Percentiles rank a stretch among this genome's conserved stretches.
Evolutionary conservation across 129 eudicot species (phyloP).

Genomic region (Escallonia rubra): DNA sequence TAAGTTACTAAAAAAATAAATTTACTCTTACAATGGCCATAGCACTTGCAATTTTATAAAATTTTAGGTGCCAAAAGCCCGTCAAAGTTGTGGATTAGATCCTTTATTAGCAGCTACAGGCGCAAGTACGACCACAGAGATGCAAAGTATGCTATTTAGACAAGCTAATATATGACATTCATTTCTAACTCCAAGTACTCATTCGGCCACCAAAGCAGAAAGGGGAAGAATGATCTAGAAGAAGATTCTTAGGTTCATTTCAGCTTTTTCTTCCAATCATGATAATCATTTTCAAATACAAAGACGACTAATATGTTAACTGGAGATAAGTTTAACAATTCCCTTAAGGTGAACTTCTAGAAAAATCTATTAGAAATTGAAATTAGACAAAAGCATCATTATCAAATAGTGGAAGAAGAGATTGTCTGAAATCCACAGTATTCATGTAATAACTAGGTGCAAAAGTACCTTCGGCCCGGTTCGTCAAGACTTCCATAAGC

Average conservation of each 20-base stretch:
- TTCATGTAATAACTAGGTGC: background rate
- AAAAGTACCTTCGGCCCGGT: slow-evolving; percentile 82
- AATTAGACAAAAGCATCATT: background rate
- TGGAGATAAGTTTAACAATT: background rate
- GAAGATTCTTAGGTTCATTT: background rate
- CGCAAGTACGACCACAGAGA: background rate
- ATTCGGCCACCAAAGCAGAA: background rate
- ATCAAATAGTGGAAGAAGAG: background rate
- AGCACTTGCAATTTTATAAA: too few species aligned
- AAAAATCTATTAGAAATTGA: background rate
- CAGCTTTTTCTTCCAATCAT: background rate
- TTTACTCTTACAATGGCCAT: too few species aligned
- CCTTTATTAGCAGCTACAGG: background rate
- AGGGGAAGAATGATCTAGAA: background rate
- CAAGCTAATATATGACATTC: background rate
- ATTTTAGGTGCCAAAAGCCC: background rate
- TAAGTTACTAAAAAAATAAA: too few species aligned
- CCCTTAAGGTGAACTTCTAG: background rate
- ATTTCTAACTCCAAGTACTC: background rate
- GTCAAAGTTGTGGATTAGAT: background rate
- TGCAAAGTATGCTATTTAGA: background rate
- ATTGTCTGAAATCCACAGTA: too few species aligned
- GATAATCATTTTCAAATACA: background rate
- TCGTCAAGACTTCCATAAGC: slow-evolving; percentile 89
- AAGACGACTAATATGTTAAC: background rate